Base-by-base conservation (phyloP, 2,329 filamentous ascomycete species). In the Fusarium sp. region DNA sequence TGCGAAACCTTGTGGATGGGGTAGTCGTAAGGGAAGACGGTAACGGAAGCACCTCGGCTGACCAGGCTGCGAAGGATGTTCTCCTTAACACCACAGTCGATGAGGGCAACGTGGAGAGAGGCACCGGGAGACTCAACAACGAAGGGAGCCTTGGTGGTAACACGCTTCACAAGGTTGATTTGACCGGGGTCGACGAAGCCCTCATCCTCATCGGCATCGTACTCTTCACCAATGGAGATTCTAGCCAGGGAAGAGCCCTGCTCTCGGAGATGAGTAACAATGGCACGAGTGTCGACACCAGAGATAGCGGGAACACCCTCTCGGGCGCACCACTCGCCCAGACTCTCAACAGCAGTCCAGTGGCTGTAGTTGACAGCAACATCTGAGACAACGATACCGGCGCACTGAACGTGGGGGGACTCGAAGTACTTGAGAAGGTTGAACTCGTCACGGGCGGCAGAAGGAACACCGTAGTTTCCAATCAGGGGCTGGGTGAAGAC, bases 61-160 rank as follows among this genome's bases (percentile, higher is more conserved):
- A 98, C 94, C 65, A 99, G 87, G 80, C 93, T 97, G 78, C 96
- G 93, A 64, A 99, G 90, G 76, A 99, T 99, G 86, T 99, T 99
- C 88, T 99, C 96, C 89, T 99, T 99, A 74, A 98, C 96, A 85
- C 96, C 96, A 78, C 96, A 99, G 83, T 99, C 96, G 79, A 99
- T 92, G 74, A 99, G 88, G 63, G 95, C 96, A 74, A 99, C 89
- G 83, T 99, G 96, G 80, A 93, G 91, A 77, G 92, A 89, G 69
- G 95, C 93, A 72, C 91, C 88, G 32, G 90, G 88, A 54, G 94
- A 94, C 80, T 93, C 92, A 72, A 98, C 92, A 76, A 98, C 93
- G 86, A 98, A 99, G 43, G 96, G 96, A 70, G 94, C 93, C 86
- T 99, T 99, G 82, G 96, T 99, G 86, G 93, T 97, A 74, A 99